Conservation (phyloP, 2,329 filamentous ascomycete species). For the Nigrospora oryzae region DNA sequence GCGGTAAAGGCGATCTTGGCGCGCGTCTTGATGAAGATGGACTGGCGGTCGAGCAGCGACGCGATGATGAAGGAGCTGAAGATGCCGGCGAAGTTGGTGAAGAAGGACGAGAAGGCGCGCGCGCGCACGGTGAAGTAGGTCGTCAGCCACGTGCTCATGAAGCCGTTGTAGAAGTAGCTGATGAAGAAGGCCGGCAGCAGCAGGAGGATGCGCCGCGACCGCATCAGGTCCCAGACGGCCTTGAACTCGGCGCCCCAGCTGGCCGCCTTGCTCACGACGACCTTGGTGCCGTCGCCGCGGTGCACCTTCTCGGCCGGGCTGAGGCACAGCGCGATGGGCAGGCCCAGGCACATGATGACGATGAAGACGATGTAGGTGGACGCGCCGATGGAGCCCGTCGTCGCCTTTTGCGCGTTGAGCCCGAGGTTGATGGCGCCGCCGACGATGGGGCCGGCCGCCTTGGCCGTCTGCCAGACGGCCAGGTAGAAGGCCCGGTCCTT, state of each 20-base stretch:
- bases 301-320: conserved; percentile 22
- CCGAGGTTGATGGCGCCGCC: conserved; percentile 41
- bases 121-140: conserved; percentile 22
- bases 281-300: conserved; percentile 18
- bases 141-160: conserved; percentile 20
- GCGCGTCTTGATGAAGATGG: conserved; percentile 18
- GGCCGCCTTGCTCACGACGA: conserved; percentile 14
- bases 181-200: conserved; percentile 24
- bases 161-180: conserved; percentile 24
- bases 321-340: conserved; percentile 19
- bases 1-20: conserved; percentile 14
- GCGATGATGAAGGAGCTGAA: conserved; percentile 21
- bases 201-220: conserved; percentile 17
- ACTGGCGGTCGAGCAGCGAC: conserved; percentile 18
- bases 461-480: conserved; percentile 37
- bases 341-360: conserved; percentile 22
- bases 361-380: conserved; percentile 22
- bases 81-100: conserved; percentile 23
- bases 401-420: conserved; percentile 25
- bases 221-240: conserved; percentile 14
- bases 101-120: conserved; percentile 23
- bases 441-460: conserved; percentile 33
- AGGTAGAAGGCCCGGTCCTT: conserved; percentile 49
- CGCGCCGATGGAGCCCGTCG: conserved; percentile 12
- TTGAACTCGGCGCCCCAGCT: conserved; percentile 19